Evolutionary conservation across 2,329 filamentous ascomycete genomes (phyloP), one percentile per base, ranked within the genome.

Genomic region (Neoscytalidium dimidiatum): DNA sequence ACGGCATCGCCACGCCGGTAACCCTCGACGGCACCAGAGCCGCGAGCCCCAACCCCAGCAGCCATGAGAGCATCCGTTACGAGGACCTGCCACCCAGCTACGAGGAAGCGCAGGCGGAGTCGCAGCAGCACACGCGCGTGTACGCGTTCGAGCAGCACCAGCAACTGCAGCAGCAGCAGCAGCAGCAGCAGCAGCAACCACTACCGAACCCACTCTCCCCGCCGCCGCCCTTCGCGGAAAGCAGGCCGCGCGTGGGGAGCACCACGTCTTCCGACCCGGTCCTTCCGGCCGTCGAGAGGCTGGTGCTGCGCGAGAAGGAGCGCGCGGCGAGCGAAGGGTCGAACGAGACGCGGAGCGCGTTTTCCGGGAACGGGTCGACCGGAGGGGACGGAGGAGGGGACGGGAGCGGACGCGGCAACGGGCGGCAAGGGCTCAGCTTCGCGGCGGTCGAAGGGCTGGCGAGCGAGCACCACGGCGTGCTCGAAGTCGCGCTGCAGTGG

Each of bases 81-180:
- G 73, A 76, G 56, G 76, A 78, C 58, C 67, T 77, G 3, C 76
- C 75, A 21, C 76, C 76, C 1, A 73, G 74, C 0, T 78, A 78
- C 60, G 74, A 76, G 48, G 72, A 78, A 64, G 76, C 75, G 5
- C 72, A 73, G 28, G 52, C 44, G 17, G n/a, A 46, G n/a, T 23
- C 17, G 26, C 23, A 29, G 9, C 26, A 28, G 14, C 46, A 29
- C 14, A 21, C 1, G 13, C 46, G 13, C 7, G 23, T n/a, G 4
- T 29, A 28, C 14, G 49, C 49, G 14, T 52, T 33, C 49, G 17
- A 52, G 4, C 49, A 52, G 8, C 49, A 31, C 13, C 48, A 31
- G 14, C 48, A 31, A 4, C 26, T 4, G 5, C 38, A 52, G 4
- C 49, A 52, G 8, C 49, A 31, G 21, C 38, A 31, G 38, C 38